Conservation (phyloP, 1,284 basidiomycete genomes). For the Pseudozyma pruni region DNA sequence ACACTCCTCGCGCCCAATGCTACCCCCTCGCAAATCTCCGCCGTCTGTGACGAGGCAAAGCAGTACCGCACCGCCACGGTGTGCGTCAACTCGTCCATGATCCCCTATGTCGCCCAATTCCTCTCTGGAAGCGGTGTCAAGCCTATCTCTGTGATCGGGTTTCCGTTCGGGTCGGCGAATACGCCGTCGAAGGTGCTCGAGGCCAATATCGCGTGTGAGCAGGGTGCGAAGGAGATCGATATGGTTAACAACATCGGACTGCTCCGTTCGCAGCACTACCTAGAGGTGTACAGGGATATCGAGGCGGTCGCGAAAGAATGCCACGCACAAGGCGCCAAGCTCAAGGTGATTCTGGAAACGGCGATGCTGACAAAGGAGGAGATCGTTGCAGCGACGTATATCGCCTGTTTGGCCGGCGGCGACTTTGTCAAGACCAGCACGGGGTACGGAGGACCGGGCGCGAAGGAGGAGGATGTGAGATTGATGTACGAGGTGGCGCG, state of each 20-base stretch:
- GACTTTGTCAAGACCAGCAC: conserved; percentile 64
- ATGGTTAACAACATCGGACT: conserved; percentile 65
- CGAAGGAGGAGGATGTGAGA: conserved; percentile 51
- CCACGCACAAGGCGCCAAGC: conserved; percentile 24
- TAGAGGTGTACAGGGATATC: conserved; percentile 51
- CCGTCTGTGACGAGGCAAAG: conserved; percentile 49
- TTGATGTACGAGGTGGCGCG: conserved; percentile 56
- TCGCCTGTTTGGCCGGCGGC: conserved; percentile 55
- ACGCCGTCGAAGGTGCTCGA: conserved; percentile 52
- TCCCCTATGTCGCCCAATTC: conserved; percentile 72
- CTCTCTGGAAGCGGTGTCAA: conserved; percentile 37
- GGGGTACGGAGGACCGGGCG: conserved; percentile 58
- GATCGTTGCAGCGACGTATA: conserved; percentile 47
- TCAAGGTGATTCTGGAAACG: conserved; percentile 63
- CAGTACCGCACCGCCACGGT: conserved; percentile 50
- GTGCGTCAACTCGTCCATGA: conserved; percentile 59
- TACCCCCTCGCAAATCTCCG: conserved; percentile 40
- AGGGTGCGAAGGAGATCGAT: conserved; percentile 61
- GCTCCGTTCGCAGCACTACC: conserved; percentile 36
- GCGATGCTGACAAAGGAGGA: conserved; percentile 49
- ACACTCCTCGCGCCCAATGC: conserved; percentile 60
- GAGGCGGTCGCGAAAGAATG: conserved; percentile 46
- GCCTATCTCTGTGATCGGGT: conserved; percentile 52
- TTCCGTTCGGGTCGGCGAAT: conserved; percentile 52
- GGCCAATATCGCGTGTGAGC: conserved; percentile 30